Conservation (phyloP, 345 rosid species). For the Rhizophora apiculata region DNA sequence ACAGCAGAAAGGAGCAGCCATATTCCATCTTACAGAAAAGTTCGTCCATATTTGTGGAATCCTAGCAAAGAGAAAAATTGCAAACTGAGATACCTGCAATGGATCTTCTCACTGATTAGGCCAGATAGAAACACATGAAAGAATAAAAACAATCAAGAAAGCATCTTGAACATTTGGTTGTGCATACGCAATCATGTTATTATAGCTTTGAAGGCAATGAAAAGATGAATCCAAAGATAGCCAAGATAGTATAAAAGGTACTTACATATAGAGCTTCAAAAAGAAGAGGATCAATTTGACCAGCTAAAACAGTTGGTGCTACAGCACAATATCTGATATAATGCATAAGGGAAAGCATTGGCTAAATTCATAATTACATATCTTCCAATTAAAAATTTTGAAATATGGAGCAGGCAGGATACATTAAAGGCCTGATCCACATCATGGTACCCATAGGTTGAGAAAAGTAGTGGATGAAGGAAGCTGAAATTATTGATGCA, state of each 20-base stretch:
- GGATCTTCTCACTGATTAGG: conserved; percentile 10
- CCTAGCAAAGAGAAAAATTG: conserved; percentile 80
- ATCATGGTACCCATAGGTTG: conserved; percentile 47
- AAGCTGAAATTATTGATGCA: conserved; percentile 68
- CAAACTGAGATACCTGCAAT: conserved; percentile 91
- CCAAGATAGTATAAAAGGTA: background rate
- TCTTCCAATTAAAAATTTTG: conserved; percentile 6
- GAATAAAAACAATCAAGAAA: background rate
- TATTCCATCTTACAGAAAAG: conserved; percentile 54
- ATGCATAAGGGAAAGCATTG: conserved; percentile 30
- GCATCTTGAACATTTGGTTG: background rate
- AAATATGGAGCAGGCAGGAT: conserved; percentile 36
- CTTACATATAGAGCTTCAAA: conserved; percentile 95
- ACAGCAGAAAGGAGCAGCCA: background rate
- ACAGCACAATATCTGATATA: conserved; percentile 66
- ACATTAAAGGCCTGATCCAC: conserved; percentile 65
- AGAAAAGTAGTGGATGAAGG: conserved; percentile 61
- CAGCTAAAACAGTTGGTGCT: conserved; percentile 80
- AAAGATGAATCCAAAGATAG: conserved; percentile 1
- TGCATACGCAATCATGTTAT: background rate
- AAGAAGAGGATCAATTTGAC: conserved; percentile 72
- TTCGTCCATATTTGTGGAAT: conserved; percentile 93
- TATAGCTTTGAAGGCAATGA: background rate
- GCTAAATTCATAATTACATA: background rate
- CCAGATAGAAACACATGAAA: background rate